A percentile compares a stretch with the other conserved stretches of the same genome.
phyloP scores from a whole-genome alignment of 345 rosid genomes.

The Citrus medica region DNA sequence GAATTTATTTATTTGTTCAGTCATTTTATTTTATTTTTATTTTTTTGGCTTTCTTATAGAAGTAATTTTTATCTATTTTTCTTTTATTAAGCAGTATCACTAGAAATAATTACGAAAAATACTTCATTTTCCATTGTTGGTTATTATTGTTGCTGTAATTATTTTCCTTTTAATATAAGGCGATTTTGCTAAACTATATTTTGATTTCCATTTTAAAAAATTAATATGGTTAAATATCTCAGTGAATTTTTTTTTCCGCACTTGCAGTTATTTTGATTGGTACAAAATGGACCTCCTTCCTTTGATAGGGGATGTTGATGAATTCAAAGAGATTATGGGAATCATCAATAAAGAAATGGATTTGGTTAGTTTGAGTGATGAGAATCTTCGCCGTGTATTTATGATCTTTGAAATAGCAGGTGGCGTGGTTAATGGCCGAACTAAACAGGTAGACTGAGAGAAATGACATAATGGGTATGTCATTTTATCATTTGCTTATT shows the following conservation, averaged over 20 bases:
- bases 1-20: background rate
- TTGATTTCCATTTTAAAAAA: no score
- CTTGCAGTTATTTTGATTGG: background rate
- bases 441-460: background rate
- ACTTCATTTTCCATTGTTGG: background rate
- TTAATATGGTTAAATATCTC: no score
- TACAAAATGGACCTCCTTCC: conserved; percentile 1
- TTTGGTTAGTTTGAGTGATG: background rate
- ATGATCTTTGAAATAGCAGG: background rate
- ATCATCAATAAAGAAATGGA: conserved; percentile 10
- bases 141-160: background rate
- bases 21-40: background rate
- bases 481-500: background rate
- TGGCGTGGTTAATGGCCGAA: conserved; percentile 5
- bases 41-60: no score
- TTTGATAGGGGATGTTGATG: conserved; percentile 6
- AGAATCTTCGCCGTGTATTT: conserved; percentile 2
- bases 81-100: no score
- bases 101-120: background rate
- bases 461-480: background rate
- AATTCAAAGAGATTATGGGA: conserved; percentile 8
- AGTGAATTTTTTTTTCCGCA: background rate
- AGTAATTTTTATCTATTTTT: no score
- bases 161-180: background rate
- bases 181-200: background rate